Evolutionary conservation across 129 eudicot species (phyloP).

Genomic region (Centaurea solstitialis): DNA sequence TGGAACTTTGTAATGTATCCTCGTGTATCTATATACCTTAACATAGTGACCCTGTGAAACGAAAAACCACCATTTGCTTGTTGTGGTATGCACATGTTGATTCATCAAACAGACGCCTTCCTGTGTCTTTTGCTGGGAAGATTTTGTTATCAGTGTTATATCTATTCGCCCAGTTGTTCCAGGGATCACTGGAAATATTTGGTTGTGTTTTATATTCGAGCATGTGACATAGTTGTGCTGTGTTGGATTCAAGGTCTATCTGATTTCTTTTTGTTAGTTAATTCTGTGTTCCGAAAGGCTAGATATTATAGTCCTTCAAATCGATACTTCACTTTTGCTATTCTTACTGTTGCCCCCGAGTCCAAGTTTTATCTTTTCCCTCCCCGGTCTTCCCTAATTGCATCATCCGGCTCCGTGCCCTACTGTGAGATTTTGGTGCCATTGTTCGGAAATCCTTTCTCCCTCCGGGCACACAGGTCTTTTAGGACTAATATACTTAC

Average conservation of each 20-base stretch:
- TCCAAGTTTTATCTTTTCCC: neutral
- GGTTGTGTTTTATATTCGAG: neutral
- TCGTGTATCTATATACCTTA: neutral
- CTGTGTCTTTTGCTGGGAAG: neutral
- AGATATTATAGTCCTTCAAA: neutral
- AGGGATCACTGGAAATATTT: neutral
- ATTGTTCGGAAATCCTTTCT: no score
- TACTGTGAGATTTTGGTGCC: no score
- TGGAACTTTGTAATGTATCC: neutral
- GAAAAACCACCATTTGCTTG: no score
- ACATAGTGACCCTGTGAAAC: neutral
- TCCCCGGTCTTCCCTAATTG: no score
- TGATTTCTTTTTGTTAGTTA: neutral
- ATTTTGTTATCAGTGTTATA: neutral
- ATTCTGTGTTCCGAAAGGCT: neutral
- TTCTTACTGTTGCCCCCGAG: neutral
- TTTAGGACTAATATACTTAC: no score
- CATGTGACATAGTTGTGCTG: neutral
- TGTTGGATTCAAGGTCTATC: neutral
- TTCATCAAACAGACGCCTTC: neutral
- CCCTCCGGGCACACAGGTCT: no score
- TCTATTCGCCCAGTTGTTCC: neutral
- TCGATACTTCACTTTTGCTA: no score
- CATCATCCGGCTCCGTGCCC: no score
- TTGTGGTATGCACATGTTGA: no score